Conservation (phyloP, 2,329 filamentous ascomycete genomes). For the Dendryphion nanum region DNA sequence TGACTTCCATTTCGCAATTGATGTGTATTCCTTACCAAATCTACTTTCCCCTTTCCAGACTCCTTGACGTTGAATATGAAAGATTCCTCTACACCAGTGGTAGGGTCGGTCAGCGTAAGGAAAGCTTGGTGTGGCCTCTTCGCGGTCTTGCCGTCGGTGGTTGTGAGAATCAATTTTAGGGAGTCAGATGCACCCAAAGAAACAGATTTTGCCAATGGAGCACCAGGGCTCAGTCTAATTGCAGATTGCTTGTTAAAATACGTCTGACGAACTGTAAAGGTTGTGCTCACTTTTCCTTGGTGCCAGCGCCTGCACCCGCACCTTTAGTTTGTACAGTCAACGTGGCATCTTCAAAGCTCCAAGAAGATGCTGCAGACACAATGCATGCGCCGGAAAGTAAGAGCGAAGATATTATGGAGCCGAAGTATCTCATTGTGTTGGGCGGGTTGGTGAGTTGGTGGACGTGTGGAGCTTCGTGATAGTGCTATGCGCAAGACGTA, state of each 20-base stretch:
- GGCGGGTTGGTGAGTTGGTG: conserved; percentile 7
- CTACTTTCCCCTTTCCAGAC: conserved; percentile 79
- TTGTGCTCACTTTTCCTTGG: conserved; percentile 64
- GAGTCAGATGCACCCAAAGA: conserved; percentile 67
- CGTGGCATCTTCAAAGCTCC: conserved; percentile 72
- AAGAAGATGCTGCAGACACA: conserved; percentile 56
- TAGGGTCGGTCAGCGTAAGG: conserved; percentile 73
- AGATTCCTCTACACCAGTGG: conserved; percentile 78
- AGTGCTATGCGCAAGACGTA: conserved; percentile 12
- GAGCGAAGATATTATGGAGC: conserved; percentile 43
- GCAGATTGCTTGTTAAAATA: conserved; percentile 7
- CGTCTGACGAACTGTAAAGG: conserved; percentile 4
- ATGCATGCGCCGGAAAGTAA: conserved; percentile 41
- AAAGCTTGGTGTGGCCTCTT: conserved; percentile 95
- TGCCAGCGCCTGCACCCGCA: conserved; percentile 48
- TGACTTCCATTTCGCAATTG: conserved; percentile 5
- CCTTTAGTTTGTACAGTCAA: conserved; percentile 64
- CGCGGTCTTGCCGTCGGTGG: conserved; percentile 72
- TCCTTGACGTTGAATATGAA: conserved; percentile 84
- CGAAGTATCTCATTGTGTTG: conserved; percentile 42
- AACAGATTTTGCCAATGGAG: conserved; percentile 63
- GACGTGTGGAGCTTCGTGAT: background rate
- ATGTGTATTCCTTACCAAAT: conserved; percentile 64
- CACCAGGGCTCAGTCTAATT: conserved; percentile 46
- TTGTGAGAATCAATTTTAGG: conserved; percentile 78